phyloP scores from a whole-genome alignment of 148 eudicot genomes.

The Fallopia convolvulus region DNA sequence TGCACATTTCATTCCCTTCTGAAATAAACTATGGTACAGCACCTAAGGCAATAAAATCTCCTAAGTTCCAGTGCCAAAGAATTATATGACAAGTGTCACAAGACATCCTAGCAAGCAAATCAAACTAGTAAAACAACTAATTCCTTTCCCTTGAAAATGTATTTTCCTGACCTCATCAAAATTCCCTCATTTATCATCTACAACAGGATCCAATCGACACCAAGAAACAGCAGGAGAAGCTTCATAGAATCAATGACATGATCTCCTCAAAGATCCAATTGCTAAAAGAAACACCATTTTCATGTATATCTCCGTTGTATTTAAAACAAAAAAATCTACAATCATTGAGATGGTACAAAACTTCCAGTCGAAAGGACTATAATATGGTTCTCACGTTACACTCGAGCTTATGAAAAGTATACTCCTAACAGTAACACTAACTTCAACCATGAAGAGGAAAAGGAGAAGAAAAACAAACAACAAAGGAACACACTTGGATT shows the following conservation, averaged over 20 bases:
- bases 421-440: background rate
- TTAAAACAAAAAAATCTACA: background rate
- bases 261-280: background rate
- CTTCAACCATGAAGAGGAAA: background rate
- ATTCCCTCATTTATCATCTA: background rate
- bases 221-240: background rate
- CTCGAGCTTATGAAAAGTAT: background rate
- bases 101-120: background rate
- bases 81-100: slow-evolving; percentile 2
- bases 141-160: background rate
- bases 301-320: background rate
- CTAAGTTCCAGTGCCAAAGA: background rate
- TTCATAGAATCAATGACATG: background rate
- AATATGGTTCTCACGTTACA: background rate
- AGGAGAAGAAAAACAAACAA: slow-evolving; percentile 3
- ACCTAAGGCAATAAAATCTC: background rate
- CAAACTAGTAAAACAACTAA: background rate
- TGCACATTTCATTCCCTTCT: background rate
- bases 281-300: background rate
- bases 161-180: background rate
- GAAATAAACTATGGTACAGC: background rate
- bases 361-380: background rate
- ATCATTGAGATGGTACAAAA: background rate
- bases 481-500: background rate
- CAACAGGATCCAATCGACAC: background rate